A percentile compares a stretch with the other conserved stretches of the same genome.
These are phyloP conservation scores for Sporothrix inflata DNA, from an alignment of 2,329 filamentous ascomycete species.

Conservation along the genomic window DNA sequence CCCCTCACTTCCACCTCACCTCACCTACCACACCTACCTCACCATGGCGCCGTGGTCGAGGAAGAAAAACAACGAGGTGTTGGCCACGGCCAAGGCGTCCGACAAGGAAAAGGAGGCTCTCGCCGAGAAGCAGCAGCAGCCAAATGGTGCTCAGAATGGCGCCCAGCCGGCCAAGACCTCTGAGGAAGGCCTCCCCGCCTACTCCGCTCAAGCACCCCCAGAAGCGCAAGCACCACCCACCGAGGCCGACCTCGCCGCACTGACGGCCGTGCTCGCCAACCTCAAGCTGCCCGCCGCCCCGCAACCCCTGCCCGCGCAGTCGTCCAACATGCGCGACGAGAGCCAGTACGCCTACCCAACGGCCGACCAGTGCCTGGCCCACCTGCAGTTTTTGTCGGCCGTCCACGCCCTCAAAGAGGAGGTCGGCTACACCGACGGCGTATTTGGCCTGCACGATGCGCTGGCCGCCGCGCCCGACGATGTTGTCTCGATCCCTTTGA, in stretches of 20 bases:
- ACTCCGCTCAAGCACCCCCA: slow-evolving; percentile 5
- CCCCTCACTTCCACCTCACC: too few relatives aligned
- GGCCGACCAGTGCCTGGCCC: slow-evolving; percentile 66
- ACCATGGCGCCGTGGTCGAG: slow-evolving; percentile 18
- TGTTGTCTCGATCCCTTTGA: background rate
- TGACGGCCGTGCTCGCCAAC: slow-evolving; percentile 10
- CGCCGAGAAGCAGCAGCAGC: background rate
- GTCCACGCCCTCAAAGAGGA: slow-evolving; percentile 69
- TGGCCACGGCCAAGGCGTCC: background rate
- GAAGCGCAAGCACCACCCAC: background rate
- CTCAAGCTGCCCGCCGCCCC: background rate
- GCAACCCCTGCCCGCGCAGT: background rate
- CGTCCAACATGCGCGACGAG: background rate
- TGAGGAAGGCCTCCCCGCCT: slow-evolving; percentile 31
- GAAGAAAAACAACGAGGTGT: background rate
- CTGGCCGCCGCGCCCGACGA: slow-evolving; percentile 39
- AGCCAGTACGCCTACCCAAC: slow-evolving; percentile 13
- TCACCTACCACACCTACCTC: background rate
- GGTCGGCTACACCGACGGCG: slow-evolving; percentile 66
- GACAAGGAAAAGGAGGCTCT: slow-evolving; percentile 2
- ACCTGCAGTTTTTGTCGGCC: slow-evolving; percentile 72
- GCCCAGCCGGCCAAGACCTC: background rate
- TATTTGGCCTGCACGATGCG: slow-evolving; percentile 65
- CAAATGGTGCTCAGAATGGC: background rate
- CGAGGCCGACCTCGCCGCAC: background rate